Evolutionary conservation across 1,139 yeast species (phyloP).

Genomic region (Kodamaea ohmeri): DNA sequence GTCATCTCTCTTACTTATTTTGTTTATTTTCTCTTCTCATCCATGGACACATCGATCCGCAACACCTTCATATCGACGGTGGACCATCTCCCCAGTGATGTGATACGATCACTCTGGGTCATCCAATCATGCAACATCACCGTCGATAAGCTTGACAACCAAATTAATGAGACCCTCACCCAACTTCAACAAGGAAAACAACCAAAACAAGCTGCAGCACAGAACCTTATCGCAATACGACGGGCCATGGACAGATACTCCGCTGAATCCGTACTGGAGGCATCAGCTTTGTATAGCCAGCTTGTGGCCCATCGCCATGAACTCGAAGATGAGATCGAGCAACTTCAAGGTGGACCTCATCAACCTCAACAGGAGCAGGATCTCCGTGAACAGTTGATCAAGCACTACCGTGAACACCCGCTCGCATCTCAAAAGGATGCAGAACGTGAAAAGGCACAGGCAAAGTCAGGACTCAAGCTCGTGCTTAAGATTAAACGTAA

Average conservation of each 20-base stretch:
- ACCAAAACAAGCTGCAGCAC: constrained; percentile 10
- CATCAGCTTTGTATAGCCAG: constrained; percentile 35
- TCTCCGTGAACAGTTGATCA: constrained; percentile 31
- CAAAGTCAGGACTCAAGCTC: constrained; percentile 25
- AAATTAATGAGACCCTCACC: constrained; percentile 11
- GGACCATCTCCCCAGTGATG: constrained; percentile 48
- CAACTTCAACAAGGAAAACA: constrained; percentile 8
- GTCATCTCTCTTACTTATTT: not conserved
- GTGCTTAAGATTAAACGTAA: constrained; percentile 24
- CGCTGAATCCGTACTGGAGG: constrained; percentile 35
- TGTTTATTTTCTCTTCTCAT: not conserved
- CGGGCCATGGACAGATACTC: constrained; percentile 16
- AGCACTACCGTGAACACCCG: constrained; percentile 38
- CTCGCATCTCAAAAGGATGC: constrained; percentile 42
- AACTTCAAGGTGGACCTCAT: constrained; percentile 20
- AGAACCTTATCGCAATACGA: constrained; percentile 15
- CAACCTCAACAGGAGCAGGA: constrained; percentile 18
- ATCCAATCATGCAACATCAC: constrained; percentile 39
- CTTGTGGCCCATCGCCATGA: constrained; percentile 31
- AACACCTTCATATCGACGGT: constrained; percentile 45
- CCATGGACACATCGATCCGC: constrained; percentile 11
- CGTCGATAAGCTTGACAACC: constrained; percentile 20
- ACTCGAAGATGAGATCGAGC: constrained; percentile 31
- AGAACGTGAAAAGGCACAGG: constrained; percentile 28
- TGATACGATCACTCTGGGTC: constrained; percentile 46